These are phyloP conservation scores for Phytophthora hibernalis DNA, from an alignment of 352 stramenopile genomes.

Conservation along the genomic window DNA sequence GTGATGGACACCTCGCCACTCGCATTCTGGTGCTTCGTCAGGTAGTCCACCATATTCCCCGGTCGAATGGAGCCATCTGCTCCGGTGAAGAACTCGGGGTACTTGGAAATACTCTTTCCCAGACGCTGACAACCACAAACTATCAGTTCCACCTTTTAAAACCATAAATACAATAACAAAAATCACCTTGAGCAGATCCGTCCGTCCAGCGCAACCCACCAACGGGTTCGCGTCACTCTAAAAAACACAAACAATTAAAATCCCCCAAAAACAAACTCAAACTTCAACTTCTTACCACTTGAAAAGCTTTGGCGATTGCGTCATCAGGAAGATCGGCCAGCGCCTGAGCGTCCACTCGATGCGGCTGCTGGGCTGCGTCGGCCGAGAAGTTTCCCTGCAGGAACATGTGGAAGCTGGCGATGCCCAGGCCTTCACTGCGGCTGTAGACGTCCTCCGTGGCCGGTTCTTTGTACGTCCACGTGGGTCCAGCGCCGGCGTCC, in stretches of 20 bases:
- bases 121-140: conserved; percentile 47
- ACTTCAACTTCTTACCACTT: conserved; percentile 55
- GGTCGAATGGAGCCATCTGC: conserved; percentile 54
- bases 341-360: conserved; percentile 68
- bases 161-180: not conserved
- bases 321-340: conserved; percentile 64
- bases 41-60: conserved; percentile 85
- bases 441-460: conserved; percentile 69
- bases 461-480: conserved; percentile 80
- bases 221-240: conserved; percentile 72
- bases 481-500: conserved; percentile 72
- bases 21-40: conserved; percentile 61
- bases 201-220: conserved; percentile 74
- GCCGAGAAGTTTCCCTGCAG: conserved; percentile 70
- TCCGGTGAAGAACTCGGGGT: conserved; percentile 77
- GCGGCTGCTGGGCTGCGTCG: conserved; percentile 43
- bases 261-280: not conserved
- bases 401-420: conserved; percentile 91
- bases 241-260: conserved; percentile 4
- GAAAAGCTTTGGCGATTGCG: conserved; percentile 77
- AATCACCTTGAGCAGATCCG: conserved; percentile 72
- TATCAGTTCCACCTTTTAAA: conserved; percentile 1
- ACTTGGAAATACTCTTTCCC: conserved; percentile 69
- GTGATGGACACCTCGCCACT: conserved; percentile 70
- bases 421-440: conserved; percentile 81